A percentile compares a stretch with the other conserved stretches of the same genome.
Conservation (phyloP, 805 yeast species). For the Ogataea pilisensis region DNA sequence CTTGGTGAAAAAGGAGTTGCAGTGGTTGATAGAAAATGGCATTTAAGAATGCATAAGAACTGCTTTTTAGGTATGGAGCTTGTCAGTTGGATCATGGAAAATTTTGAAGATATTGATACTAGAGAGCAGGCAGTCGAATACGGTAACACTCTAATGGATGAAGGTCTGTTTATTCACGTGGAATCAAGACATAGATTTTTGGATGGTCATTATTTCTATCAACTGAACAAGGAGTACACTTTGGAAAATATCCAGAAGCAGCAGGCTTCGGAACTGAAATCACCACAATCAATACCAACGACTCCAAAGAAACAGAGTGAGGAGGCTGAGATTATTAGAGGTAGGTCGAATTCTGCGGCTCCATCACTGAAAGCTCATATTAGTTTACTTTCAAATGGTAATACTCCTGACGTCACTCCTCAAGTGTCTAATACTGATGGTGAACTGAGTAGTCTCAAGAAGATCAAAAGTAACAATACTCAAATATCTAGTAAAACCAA, state of each 20-base stretch:
- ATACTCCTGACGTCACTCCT: neutral
- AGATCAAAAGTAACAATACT: constrained; percentile 5
- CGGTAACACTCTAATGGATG: constrained; percentile 75
- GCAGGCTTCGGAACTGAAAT: constrained; percentile 4
- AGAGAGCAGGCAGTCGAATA: constrained; percentile 78
- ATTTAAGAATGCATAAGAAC: constrained; percentile 68
- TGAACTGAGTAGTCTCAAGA: neutral
- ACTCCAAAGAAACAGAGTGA: constrained; percentile 5
- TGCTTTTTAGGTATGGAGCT: constrained; percentile 84
- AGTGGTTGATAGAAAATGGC: constrained; percentile 85
- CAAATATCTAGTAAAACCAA: constrained; percentile 2
- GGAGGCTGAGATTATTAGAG: neutral
- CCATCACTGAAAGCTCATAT: constrained; percentile 8
- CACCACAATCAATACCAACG: constrained; percentile 13
- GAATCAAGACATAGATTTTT: constrained; percentile 77
- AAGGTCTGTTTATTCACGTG: constrained; percentile 74
- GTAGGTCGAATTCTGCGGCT: constrained; percentile 12
- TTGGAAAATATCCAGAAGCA: constrained; percentile 24
- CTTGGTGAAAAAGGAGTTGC: constrained; percentile 63
- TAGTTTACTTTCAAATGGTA: neutral
- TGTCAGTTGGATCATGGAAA: constrained; percentile 79
- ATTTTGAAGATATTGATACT: constrained; percentile 72
- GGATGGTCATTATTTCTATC: constrained; percentile 92
- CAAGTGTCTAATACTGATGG: neutral
- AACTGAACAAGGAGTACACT: constrained; percentile 53